A percentile compares a stretch with the other conserved stretches of the same genome.
These are phyloP conservation scores for Passiflora organensis DNA, from an alignment of 345 rosid species.

Conservation along the genomic window DNA sequence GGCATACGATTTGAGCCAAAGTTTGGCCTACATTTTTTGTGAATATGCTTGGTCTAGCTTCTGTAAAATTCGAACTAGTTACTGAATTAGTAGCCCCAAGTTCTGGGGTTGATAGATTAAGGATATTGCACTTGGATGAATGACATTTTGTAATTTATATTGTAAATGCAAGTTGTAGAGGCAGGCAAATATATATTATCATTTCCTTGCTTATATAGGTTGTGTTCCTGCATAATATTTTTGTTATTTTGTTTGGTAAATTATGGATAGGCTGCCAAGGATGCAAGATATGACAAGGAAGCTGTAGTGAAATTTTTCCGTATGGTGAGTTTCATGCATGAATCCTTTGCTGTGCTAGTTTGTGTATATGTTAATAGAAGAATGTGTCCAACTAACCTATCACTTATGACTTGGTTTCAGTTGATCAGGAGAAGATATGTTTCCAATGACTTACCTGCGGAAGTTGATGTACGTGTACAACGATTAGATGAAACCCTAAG, in stretches of 20 bases:
- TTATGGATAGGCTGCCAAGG: conserved; percentile 78
- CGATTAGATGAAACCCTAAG: conserved; percentile 62
- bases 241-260: conserved; percentile 17
- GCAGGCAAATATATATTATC: no score
- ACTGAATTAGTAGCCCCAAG: no score
- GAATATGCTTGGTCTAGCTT: no score
- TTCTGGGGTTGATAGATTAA: no score
- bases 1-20: no score
- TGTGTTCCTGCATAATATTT: conserved; percentile 3
- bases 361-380: not conserved
- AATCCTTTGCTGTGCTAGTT: not conserved
- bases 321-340: conserved; percentile 42
- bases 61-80: no score
- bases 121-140: no score
- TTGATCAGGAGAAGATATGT: conserved; percentile 92
- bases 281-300: conserved; percentile 95
- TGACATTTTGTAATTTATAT: no score
- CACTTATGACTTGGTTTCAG: conserved; percentile 34
- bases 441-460: conserved; percentile 67
- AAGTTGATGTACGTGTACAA: conserved; percentile 47
- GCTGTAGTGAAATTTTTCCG: conserved; percentile 77
- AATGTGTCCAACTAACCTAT: conserved; percentile 9
- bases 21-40: no score
- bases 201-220: not conserved
- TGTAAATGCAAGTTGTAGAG: no score